Percentiles rank a stretch among this genome's conserved stretches.
These are phyloP conservation scores for Phytophthora sp. DNA, from an alignment of 352 stramenopile species.

Conservation along the genomic window DNA sequence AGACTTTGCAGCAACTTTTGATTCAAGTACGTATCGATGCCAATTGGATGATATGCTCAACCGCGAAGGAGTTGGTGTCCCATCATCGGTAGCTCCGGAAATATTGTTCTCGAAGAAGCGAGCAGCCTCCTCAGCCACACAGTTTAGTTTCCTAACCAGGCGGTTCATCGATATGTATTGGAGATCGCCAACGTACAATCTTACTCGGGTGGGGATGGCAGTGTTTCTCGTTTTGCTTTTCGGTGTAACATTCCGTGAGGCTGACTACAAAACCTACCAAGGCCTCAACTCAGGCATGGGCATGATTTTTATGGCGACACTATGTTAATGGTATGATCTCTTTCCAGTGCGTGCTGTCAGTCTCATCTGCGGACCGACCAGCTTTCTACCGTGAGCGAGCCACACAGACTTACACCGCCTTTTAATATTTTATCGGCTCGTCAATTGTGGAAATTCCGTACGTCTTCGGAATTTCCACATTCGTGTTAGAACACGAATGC, in stretches of 20 bases:
- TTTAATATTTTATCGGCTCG: constrained; percentile 71
- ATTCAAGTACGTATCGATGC: constrained; percentile 27
- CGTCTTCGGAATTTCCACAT: constrained; percentile 56
- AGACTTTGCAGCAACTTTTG: constrained; percentile 40
- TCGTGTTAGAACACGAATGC: too few species aligned
- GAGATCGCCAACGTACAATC: constrained; percentile 87
- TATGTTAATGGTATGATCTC: constrained; percentile 88
- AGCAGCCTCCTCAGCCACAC: constrained; percentile 26
- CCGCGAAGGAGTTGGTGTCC: constrained; percentile 25
- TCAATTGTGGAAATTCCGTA: constrained; percentile 67
- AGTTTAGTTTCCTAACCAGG: constrained; percentile 30
- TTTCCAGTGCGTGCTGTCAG: constrained; percentile 71
- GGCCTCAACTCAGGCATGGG: constrained; percentile 66
- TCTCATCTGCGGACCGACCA: constrained; percentile 79
- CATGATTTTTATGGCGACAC: constrained; percentile 85
- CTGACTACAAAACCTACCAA: constrained; percentile 51
- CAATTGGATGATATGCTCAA: constrained; percentile 23
- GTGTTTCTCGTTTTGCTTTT: constrained; percentile 83
- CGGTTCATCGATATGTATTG: constrained; percentile 59
- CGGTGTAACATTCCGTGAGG: constrained; percentile 59
- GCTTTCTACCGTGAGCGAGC: constrained; percentile 88
- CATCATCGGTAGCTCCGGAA: constrained; percentile 16
- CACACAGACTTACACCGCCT: constrained; percentile 82
- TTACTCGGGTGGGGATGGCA: constrained; percentile 75
- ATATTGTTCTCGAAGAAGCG: constrained; percentile 35